A percentile compares a stretch with the other conserved stretches of the same genome.
Conservation (phyloP, 768 basidiomycete species). For the Boletus subparvulus region DNA sequence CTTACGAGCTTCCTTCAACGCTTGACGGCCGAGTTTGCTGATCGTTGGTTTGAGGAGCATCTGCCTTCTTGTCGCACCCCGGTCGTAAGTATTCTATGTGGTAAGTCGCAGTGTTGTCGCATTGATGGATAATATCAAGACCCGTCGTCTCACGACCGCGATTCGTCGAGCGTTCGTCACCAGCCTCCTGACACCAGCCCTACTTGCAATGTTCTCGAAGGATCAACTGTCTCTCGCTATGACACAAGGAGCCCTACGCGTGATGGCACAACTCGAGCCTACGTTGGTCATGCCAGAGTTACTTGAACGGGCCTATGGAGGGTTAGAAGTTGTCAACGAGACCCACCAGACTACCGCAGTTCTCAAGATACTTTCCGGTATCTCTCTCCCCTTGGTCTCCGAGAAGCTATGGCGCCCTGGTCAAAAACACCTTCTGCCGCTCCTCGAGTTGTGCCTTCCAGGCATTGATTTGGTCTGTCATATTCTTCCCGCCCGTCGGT, state of each 20-base stretch:
- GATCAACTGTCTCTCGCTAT: slow-evolving; percentile 78
- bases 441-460: slow-evolving; percentile 86
- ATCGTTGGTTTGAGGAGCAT: slow-evolving; percentile 80
- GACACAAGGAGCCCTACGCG: slow-evolving; percentile 76
- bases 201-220: slow-evolving; percentile 90
- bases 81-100: slow-evolving; percentile 36
- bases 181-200: slow-evolving; percentile 78
- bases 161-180: slow-evolving; percentile 84
- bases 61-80: slow-evolving; percentile 77
- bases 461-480: slow-evolving; percentile 81
- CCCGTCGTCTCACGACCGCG: slow-evolving; percentile 71
- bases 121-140: slow-evolving; percentile 37
- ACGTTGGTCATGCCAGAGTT: slow-evolving; percentile 85
- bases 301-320: slow-evolving; percentile 86
- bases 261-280: slow-evolving; percentile 79
- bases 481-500: background rate
- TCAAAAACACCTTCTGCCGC: slow-evolving; percentile 82
- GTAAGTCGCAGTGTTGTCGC: background rate
- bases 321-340: slow-evolving; percentile 91
- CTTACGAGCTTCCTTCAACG: slow-evolving; percentile 82
- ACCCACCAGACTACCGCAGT: slow-evolving; percentile 94
- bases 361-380: slow-evolving; percentile 76
- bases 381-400: slow-evolving; percentile 72
- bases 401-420: slow-evolving; percentile 82
- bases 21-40: slow-evolving; percentile 72